phyloP scores from a whole-genome alignment of 495 filamentous ascomycete species.

The Trichoderma gamsii region DNA sequence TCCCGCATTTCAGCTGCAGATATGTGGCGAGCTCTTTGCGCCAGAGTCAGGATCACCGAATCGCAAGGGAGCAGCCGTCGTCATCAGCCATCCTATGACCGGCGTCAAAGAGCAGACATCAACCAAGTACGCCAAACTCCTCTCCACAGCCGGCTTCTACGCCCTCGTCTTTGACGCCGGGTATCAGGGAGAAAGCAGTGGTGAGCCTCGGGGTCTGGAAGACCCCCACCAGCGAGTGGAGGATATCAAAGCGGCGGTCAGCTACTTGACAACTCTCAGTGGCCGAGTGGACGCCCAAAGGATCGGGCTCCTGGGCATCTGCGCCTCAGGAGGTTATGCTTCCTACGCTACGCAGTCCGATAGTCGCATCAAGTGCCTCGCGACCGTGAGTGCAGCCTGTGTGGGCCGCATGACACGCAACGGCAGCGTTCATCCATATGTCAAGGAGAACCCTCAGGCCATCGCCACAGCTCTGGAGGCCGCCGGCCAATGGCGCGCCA shows the following conservation, averaged over 20 bases:
- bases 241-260: constrained; percentile 33
- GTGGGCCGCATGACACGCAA: constrained; percentile 29
- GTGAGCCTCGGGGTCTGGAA: constrained; percentile 33
- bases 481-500: not conserved
- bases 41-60: constrained; percentile 10
- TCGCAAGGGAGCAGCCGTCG: constrained; percentile 26
- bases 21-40: constrained; percentile 13
- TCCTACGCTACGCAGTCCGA: constrained; percentile 34
- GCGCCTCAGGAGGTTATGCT: constrained; percentile 34
- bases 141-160: constrained; percentile 31
- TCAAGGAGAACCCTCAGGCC: constrained; percentile 18
- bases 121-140: constrained; percentile 26
- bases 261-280: constrained; percentile 26
- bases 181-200: constrained; percentile 34
- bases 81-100: constrained; percentile 33
- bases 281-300: constrained; percentile 27
- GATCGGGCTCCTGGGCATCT: constrained; percentile 40
- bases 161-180: constrained; percentile 34
- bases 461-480: constrained; percentile 19
- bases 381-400: constrained; percentile 28
- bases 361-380: constrained; percentile 34
- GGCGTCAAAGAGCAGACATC: constrained; percentile 39
- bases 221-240: constrained; percentile 36
- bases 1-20: constrained; percentile 3
- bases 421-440: constrained; percentile 13